Percentiles rank a stretch among this genome's conserved stretches.
Evolutionary conservation across 2,329 filamentous ascomycete species (phyloP).

Genomic region (Phialophora chinensis): DNA sequence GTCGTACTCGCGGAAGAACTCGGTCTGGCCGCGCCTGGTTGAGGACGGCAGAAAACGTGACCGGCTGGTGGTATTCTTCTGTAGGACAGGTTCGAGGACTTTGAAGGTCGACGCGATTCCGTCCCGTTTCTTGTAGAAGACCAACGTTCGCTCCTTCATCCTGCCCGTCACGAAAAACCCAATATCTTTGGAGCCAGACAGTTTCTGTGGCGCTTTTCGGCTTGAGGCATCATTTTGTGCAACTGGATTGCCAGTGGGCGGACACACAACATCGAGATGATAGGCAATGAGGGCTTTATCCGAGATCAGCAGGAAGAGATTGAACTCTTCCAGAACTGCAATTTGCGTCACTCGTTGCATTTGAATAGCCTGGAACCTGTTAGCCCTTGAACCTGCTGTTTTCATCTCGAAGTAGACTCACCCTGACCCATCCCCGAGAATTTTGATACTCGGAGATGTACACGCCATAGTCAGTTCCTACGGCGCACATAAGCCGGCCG

Average conservation of each 20-base stretch:
- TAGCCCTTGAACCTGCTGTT: constrained; percentile 37
- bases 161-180: constrained; percentile 94
- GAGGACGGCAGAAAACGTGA: constrained; percentile 67
- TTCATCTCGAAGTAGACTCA: constrained; percentile 54
- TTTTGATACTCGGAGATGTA: constrained; percentile 88
- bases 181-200: constrained; percentile 86
- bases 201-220: constrained; percentile 85
- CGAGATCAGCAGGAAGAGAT: constrained; percentile 85
- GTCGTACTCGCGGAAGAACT: constrained; percentile 97
- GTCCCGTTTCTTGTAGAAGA: constrained; percentile 98
- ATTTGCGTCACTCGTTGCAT: constrained; percentile 84
- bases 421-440: constrained; percentile 87
- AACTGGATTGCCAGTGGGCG: constrained; percentile 62
- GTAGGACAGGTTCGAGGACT: constrained; percentile 91
- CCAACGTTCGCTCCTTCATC: constrained; percentile 94
- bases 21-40: constrained; percentile 73
- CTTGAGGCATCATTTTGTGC: constrained; percentile 72
- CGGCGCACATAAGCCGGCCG: constrained; percentile 85
- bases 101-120: constrained; percentile 91
- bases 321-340: constrained; percentile 93
- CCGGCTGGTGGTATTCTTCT: constrained; percentile 86
- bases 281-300: constrained; percentile 93
- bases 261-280: constrained; percentile 82
- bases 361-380: constrained; percentile 70
- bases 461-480: constrained; percentile 94